Evolutionary conservation across 2,329 filamentous ascomycete species (phyloP).

Genomic region (Phaeosphaeria sp.): DNA sequence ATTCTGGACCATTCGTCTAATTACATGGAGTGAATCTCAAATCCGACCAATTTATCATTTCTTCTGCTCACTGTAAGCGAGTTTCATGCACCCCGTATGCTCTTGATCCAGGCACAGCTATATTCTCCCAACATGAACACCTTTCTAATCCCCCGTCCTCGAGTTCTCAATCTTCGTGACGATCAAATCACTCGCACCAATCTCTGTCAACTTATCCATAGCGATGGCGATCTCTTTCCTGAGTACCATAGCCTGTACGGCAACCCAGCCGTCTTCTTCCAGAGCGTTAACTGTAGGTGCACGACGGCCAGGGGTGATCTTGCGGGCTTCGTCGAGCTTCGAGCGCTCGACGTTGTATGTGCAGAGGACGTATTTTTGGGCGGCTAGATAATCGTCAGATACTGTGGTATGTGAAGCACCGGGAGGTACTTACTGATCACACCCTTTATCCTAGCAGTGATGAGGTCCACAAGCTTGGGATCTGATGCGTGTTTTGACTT

Average conservation of each 20-base stretch:
- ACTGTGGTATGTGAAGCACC: background rate
- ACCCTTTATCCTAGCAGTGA: constrained; percentile 84
- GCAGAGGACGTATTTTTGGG: constrained; percentile 91
- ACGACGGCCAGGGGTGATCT: constrained; percentile 90
- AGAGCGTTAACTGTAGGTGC: constrained; percentile 90
- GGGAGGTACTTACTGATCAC: constrained; percentile 73
- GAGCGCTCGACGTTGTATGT: constrained; percentile 89
- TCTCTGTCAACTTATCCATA: constrained; percentile 81
- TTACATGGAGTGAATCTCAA: background rate
- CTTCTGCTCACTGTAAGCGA: no score
- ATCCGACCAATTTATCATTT: background rate
- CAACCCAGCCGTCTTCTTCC: constrained; percentile 90
- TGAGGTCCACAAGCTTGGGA: constrained; percentile 79
- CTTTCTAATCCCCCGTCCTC: constrained; percentile 30
- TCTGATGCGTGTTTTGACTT: constrained; percentile 86
- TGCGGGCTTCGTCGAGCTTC: constrained; percentile 69
- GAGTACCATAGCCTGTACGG: constrained; percentile 92
- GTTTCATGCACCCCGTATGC: no score
- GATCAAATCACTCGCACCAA: constrained; percentile 84
- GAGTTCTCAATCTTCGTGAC: constrained; percentile 87
- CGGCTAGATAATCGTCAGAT: constrained; percentile 58
- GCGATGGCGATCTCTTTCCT: constrained; percentile 82
- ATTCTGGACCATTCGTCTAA: background rate
- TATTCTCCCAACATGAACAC: background rate
- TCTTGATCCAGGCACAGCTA: no score